Base-by-base conservation (phyloP, 2,329 filamentous ascomycete species). In the Oidium heveae region DNA sequence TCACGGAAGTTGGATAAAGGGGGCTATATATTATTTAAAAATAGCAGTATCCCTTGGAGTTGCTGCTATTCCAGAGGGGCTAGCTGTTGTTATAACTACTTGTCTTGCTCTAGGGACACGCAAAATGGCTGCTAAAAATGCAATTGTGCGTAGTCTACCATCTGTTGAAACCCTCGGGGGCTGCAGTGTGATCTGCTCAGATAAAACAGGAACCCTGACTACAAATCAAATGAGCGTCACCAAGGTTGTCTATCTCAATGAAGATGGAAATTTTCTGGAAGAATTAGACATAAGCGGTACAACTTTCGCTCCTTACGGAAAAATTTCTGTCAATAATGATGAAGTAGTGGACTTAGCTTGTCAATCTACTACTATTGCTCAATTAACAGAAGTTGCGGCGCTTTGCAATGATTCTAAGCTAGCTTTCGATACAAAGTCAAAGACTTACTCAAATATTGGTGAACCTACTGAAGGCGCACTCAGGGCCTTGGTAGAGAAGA, bases 201-300 rank as follows among this genome's bases (percentile, higher is more conserved):
- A 98, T 74, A 98, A 98, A 74, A 98, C 91, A 5, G 93, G 91
- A 61, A 98, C 91, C 52, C 71, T 98, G 66, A 98, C 91, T 12
- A 98, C 91, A 43, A 98, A 98, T 71, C 88, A 96, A 70, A 98
- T 98, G 91, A 96, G 91, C 65, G 91, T 95, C 55, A 91, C 81
- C 72, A 94, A 89, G 69, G 71, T 96, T 55, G 84, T 94, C 51
- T 86, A 88, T 66, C 74, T 98, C 61, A 81, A 77, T 62, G 79
- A 84, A 60, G 68, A 76, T 57, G 88, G 86, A 52, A 76, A 71
- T 54, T 81, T 77, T 56, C 72, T 96, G 24, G 84, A 88, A 62
- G 88, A 94, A 66, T 75, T 94, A 51, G 82, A 91, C 57, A 83
- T 98, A 33, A 82, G 94, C 66, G 91, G 91, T 47, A 94, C 87